Conservation (phyloP, 306 rosid species). For the Begonia masoniana region DNA sequence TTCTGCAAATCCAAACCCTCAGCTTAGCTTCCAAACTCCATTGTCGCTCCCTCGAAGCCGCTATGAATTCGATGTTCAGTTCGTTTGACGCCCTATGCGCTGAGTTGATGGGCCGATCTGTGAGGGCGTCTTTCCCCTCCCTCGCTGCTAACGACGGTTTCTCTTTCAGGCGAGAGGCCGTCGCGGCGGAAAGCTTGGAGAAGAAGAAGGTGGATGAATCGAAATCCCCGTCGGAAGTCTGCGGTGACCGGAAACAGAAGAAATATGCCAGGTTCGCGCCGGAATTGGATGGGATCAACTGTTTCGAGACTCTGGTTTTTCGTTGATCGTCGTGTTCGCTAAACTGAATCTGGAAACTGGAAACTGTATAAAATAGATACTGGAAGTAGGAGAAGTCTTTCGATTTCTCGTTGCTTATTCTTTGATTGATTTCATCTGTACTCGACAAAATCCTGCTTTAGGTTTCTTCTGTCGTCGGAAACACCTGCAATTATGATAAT, state of each 20-base stretch:
- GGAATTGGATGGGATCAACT: slow-evolving; percentile 34
- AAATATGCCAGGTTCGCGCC: slow-evolving; percentile 15
- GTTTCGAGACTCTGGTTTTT: slow-evolving; percentile 26
- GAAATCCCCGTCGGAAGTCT: neutral
- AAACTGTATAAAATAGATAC: too few species aligned
- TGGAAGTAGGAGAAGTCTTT: too few species aligned
- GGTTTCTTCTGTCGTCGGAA: too few species aligned
- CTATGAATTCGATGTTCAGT: slow-evolving; percentile 39
- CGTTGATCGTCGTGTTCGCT: neutral
- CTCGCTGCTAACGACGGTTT: neutral
- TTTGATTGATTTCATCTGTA: too few species aligned
- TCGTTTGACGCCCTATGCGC: slow-evolving; percentile 26
- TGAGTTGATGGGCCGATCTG: slow-evolving; percentile 23
- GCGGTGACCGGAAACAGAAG: neutral
- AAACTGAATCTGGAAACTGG: too few species aligned
- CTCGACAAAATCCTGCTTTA: too few species aligned
- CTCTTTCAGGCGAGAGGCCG: neutral
- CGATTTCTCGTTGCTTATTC: too few species aligned
- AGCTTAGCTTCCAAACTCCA: neutral
- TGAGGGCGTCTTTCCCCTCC: slow-evolving; percentile 16
- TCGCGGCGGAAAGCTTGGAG: neutral
- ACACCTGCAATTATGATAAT: too few species aligned
- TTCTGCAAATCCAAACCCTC: neutral
- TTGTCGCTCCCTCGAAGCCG: neutral
- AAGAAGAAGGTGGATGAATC: neutral